Evolutionary conservation across 176 grass and related monocot species (phyloP), one percentile per base, ranked within the genome.

Genomic region (Microstegium vimineum): DNA sequence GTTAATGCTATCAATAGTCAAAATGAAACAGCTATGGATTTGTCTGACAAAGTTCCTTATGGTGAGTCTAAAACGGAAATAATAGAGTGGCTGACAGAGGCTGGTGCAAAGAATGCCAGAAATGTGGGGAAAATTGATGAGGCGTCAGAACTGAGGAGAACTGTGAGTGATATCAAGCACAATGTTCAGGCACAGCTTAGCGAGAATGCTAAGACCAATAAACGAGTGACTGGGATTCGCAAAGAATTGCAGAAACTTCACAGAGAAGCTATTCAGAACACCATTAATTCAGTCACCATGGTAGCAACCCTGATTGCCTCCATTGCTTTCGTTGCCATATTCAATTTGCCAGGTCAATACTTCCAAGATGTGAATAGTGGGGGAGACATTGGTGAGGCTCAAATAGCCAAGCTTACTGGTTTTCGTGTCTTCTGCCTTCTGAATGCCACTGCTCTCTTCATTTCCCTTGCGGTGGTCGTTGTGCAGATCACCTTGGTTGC

Each of bases 111-210:
- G 80, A 90, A 93, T 91, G 90, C 96, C 7, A 82, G 83, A 75
- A 84, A 95, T 86, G 91, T 99, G 2, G 96, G 96, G 8, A 87
- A 90, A 78, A 45, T 87, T 77, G 96, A 99, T 65, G 87, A 95
- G 66, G 72, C 91, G 15, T 92, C 91, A 43, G 91, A 95, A 86
- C 87, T 99, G 54, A 88, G 96, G 57, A 92, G 96, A 77, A 99
- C 93, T 8, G 96, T 99, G 52, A 99, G 96, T 73, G 96, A 99
- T 79, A 99, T 99, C 82, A 99, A 94, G 85, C 96, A 99, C 77
- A 92, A 95, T 20, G 87, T 99, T 64, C 93, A 95, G 71, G 87
- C 89, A 34, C 96, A 99, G 76, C 89, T 99, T 81, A 88, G 80
- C 8, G 93, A 99, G 83, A 99, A 99, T 32, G 89, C 87, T 66